A percentile compares a stretch with the other conserved stretches of the same genome.
These are phyloP conservation scores for Erysiphe pulchra DNA, from an alignment of 2,329 filamentous ascomycete species.

Conservation along the genomic window DNA sequence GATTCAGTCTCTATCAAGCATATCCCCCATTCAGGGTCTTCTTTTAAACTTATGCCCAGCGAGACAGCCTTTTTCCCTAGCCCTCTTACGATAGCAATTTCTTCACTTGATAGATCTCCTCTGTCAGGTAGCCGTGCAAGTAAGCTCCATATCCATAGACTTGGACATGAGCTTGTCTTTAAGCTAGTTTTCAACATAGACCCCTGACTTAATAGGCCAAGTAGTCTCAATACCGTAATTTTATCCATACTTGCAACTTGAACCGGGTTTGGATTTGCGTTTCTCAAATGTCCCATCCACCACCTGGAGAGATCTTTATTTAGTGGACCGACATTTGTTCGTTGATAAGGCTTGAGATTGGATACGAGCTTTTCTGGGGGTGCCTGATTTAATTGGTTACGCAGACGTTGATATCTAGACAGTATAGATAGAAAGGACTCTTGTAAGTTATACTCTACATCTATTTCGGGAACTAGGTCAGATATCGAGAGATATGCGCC, in stretches of 20 bases:
- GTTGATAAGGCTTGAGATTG: constrained; percentile 25
- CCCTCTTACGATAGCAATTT: constrained; percentile 53
- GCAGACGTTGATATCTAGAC: constrained; percentile 37
- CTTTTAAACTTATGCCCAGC: constrained; percentile 14
- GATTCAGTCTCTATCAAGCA: constrained; percentile 22
- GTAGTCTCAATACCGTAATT: constrained; percentile 34
- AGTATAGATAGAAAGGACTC: constrained; percentile 44
- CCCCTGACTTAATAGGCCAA: constrained; percentile 38
- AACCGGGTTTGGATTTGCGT: constrained; percentile 28
- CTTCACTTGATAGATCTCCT: constrained; percentile 48
- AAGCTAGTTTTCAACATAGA: constrained; percentile 30
- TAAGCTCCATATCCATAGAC: constrained; percentile 67
- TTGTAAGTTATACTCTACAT: constrained; percentile 8
- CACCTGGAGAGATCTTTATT: constrained; percentile 19
- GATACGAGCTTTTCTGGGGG: constrained; percentile 27
- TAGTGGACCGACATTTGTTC: constrained; percentile 18
- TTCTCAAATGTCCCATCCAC: constrained; percentile 27
- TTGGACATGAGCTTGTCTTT: constrained; percentile 37
- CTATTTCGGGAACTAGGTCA: constrained; percentile 5
- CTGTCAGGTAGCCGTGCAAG: constrained; percentile 49
- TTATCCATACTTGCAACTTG: constrained; percentile 41
- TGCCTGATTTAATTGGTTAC: constrained; percentile 27
- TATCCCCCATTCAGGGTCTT: constrained; percentile 14
- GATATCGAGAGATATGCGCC: constrained; percentile 46
- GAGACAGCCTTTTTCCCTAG: constrained; percentile 52